A percentile compares a stretch with the other conserved stretches of the same genome.
These are phyloP conservation scores for Sarcomyxa edulis DNA, from an alignment of 768 basidiomycete species.

Conservation along the genomic window DNA sequence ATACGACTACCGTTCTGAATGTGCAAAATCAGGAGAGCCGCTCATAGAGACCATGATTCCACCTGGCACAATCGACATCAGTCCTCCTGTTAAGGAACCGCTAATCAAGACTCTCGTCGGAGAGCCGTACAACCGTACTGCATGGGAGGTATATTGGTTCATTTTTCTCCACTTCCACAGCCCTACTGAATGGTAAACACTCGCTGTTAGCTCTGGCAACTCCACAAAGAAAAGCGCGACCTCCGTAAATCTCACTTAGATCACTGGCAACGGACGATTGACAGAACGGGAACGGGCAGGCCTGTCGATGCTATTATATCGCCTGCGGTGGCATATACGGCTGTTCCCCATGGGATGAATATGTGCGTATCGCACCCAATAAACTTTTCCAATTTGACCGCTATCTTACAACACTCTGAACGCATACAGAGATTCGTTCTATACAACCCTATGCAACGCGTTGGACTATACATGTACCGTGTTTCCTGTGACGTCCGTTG, in stretches of 20 bases:
- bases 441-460: constrained; percentile 62
- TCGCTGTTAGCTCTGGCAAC: constrained; percentile 55
- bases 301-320: constrained; percentile 72
- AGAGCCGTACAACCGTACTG: constrained; percentile 28
- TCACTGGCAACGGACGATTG: constrained; percentile 51
- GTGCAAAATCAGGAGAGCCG: constrained; percentile 50
- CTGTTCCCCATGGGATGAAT: constrained; percentile 58
- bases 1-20: constrained; percentile 40
- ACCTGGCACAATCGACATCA: constrained; percentile 13
- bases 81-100: constrained; percentile 32
- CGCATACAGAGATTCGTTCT: constrained; percentile 47
- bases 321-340: constrained; percentile 54
- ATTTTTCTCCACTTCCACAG: constrained; percentile 10
- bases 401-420: too few species aligned
- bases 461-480: constrained; percentile 55
- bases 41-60: constrained; percentile 50
- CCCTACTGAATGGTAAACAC: constrained; percentile 4
- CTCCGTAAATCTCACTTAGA: constrained; percentile 58
- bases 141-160: constrained; percentile 32
- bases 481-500: constrained; percentile 63
- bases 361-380: constrained; percentile 25
- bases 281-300: constrained; percentile 54
- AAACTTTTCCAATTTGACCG: neutral
- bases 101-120: constrained; percentile 42
- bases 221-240: constrained; percentile 45